Evolutionary conservation across 805 yeast genomes (phyloP).

Genomic region (Soucietia sequanensis): DNA sequence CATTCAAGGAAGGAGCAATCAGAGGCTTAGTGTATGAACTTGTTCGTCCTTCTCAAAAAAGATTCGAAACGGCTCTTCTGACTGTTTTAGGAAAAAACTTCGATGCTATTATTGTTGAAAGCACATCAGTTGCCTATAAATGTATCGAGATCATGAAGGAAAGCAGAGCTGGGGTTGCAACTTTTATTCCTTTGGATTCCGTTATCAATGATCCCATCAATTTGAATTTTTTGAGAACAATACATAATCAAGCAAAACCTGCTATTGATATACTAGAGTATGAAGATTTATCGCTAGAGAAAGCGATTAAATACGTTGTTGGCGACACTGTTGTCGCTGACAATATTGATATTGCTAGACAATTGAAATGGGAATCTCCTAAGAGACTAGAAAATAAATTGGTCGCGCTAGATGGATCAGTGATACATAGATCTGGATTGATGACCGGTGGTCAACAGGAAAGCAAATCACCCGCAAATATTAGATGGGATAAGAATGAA

Average conservation of each 20-base stretch:
- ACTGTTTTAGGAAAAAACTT: conserved; percentile 75
- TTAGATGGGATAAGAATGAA: conserved; percentile 74
- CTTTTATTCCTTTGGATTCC: conserved; percentile 86
- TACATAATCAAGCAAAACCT: conserved; percentile 60
- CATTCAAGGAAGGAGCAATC: conserved; percentile 75
- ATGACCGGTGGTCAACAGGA: conserved; percentile 86
- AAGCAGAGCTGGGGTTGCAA: conserved; percentile 79
- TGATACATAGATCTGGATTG: conserved; percentile 80
- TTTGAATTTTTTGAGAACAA: conserved; percentile 51
- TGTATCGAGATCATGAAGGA: conserved; percentile 80
- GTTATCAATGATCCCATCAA: conserved; percentile 55
- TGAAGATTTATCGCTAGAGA: conserved; percentile 60
- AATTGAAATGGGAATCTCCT: conserved; percentile 61
- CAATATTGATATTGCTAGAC: conserved; percentile 61
- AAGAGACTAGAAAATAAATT: conserved; percentile 53
- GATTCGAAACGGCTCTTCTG: conserved; percentile 70
- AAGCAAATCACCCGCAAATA: conserved; percentile 33
- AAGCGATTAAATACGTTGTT: conserved; percentile 77
- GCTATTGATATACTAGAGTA: conserved; percentile 70
- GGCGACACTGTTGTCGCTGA: conserved; percentile 81
- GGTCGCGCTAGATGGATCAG: conserved; percentile 80
- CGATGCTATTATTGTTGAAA: conserved; percentile 84
- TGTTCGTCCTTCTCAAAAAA: conserved; percentile 71
- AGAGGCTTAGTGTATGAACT: conserved; percentile 78
- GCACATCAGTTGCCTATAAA: conserved; percentile 61